Percentiles rank a stretch among this genome's conserved stretches.
Conservation (phyloP, 2,329 filamentous ascomycete species). For the Scytalidium sp. region DNA sequence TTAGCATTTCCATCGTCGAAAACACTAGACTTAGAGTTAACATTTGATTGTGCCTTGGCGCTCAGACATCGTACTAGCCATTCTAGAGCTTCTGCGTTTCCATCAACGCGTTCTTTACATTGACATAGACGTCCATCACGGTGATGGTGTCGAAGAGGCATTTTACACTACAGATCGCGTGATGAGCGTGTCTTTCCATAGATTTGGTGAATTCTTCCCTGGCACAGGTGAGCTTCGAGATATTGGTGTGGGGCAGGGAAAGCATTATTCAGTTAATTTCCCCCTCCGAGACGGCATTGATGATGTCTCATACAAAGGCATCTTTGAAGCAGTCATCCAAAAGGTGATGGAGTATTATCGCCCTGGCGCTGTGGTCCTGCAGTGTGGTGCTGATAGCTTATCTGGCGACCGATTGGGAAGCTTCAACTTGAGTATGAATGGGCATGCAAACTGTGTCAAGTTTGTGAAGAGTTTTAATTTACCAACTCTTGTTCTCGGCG, state of each 20-base stretch:
- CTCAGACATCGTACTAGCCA: slow-evolving; percentile 86
- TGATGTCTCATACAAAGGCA: slow-evolving; percentile 77
- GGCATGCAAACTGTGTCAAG: slow-evolving; percentile 87
- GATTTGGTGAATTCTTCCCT: slow-evolving; percentile 91
- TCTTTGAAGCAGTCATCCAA: slow-evolving; percentile 81
- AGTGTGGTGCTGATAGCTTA: slow-evolving; percentile 88
- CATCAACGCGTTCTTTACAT: slow-evolving; percentile 91
- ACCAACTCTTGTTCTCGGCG: slow-evolving; percentile 81
- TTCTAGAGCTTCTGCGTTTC: slow-evolving; percentile 81
- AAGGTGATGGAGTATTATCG: slow-evolving; percentile 81
- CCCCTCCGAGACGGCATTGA: slow-evolving; percentile 86
- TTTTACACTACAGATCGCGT: slow-evolving; percentile 88
- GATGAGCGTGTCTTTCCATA: slow-evolving; percentile 88
- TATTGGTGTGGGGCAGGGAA: slow-evolving; percentile 79
- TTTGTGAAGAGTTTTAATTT: slow-evolving; percentile 80
- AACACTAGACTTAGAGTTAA: neutral
- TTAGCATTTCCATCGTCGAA: slow-evolving; percentile 21
- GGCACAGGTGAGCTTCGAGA: slow-evolving; percentile 81
- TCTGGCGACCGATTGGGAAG: slow-evolving; percentile 88
- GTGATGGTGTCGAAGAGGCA: slow-evolving; percentile 84
- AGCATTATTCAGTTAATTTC: slow-evolving; percentile 84
- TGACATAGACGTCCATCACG: slow-evolving; percentile 88
- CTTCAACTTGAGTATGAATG: slow-evolving; percentile 93
- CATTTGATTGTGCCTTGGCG: slow-evolving; percentile 30
- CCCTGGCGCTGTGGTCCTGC: slow-evolving; percentile 84